Evolutionary conservation across 805 yeast genomes (phyloP), one percentile per base, ranked within the genome.

Genomic region (Blastobotrys mokoenaii): DNA sequence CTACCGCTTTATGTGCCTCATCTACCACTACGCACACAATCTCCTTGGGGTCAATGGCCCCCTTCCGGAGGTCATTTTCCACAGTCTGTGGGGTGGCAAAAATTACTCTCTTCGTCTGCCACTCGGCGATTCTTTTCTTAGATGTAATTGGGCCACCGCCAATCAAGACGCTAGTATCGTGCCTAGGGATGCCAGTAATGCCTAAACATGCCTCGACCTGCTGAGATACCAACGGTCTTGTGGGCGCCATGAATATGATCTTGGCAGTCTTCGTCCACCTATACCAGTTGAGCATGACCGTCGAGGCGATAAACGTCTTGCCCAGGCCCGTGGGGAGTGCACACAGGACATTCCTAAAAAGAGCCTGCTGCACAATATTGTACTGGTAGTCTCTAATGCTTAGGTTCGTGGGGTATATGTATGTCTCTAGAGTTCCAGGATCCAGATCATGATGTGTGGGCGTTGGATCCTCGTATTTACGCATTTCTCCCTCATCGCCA

Each of bases 271-370:
- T 75, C 16, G 89, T 84, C 98, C 98, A 93, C 41, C 94, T 66
- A 53, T 76, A 80, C 65, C 74, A 93, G 60, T 93, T 93, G 46
- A 88, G 70, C 88, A 93, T 93, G 17, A 90, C 90, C 0, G 95
- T 82, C 32, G 94, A 80, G 1, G 98, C 97, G 58, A 93, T 88
- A 52, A 93, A 87, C 0, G 99, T 93, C 65, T 93, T 93, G 34
- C 99, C 99, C 61, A 89, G 70, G 53, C 99, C 99, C 0, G 99
- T 93, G 0, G 99, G 99, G 12, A 93, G 75, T 0, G 97, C 95
- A 59, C 95, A 90, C 18, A 93, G 67, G 2, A 82, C 61, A 58
- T 93, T 93, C 50, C 79, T 71, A 55, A 75, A 79, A 32, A 93
- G 67, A 0, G 96, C 81, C 46, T 77, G 74, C 39, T 71, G 68